These are phyloP conservation scores for Sugiyamaella sp. DNA, from an alignment of 1,139 yeast genomes.

Conservation along the genomic window DNA sequence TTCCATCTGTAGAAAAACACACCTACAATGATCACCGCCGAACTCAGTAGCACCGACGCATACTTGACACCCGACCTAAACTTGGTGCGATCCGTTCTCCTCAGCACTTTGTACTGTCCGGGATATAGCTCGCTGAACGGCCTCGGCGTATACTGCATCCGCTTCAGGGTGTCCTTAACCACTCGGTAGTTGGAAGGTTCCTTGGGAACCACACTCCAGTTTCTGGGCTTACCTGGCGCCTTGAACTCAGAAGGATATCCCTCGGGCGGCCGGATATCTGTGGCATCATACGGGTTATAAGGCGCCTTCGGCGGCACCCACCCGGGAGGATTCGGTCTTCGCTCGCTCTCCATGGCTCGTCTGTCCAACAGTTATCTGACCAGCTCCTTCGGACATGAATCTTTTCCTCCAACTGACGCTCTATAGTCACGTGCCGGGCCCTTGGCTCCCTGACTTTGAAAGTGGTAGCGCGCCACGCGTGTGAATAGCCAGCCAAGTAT, in stretches of 20 bases:
- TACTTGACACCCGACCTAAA: slow-evolving; percentile 52
- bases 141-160: slow-evolving; percentile 75
- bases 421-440: no score
- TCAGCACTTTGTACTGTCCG: slow-evolving; percentile 74
- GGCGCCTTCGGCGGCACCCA: slow-evolving; percentile 86
- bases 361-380: not conserved
- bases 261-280: slow-evolving; percentile 74
- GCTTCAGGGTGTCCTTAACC: slow-evolving; percentile 72
- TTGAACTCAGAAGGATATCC: slow-evolving; percentile 81
- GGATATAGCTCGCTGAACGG: slow-evolving; percentile 76
- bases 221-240: slow-evolving; percentile 42
- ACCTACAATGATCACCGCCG: slow-evolving; percentile 46
- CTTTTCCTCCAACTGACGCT: no score
- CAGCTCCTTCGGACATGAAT: not conserved
- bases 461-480: no score
- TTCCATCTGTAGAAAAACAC: slow-evolving; percentile 83
- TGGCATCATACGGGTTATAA: slow-evolving; percentile 81
- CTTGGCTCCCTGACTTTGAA: no score
- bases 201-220: slow-evolving; percentile 64
- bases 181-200: slow-evolving; percentile 70
- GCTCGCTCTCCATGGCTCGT: slow-evolving; percentile 33
- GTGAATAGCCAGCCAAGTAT: no score
- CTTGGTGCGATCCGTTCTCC: slow-evolving; percentile 58
- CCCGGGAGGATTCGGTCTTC: slow-evolving; percentile 80
- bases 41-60: slow-evolving; percentile 34